Evolutionary conservation across 2,329 filamentous ascomycete genomes (phyloP).

Genomic region (Fusarium circinatum): DNA sequence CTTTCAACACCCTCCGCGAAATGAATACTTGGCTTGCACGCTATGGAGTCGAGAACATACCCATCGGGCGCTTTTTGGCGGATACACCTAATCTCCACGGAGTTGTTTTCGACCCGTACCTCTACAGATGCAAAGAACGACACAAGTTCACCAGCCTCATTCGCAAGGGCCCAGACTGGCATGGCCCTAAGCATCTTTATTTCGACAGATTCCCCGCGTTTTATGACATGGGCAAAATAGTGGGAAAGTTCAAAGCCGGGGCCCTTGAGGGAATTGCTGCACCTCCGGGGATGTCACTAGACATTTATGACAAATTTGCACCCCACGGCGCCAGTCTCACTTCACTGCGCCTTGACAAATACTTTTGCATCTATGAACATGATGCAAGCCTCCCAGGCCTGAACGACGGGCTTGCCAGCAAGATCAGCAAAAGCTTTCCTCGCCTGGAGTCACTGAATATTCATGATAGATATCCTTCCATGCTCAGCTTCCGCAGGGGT

Average conservation of each 20-base stretch:
- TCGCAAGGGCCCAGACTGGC: background rate
- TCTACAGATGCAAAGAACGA: no score
- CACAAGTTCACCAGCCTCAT: background rate
- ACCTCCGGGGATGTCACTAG: no score
- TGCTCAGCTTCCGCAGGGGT: accelerated
- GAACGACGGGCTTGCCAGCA: no score
- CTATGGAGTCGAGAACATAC: background rate
- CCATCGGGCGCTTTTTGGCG: background rate
- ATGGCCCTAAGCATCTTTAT: background rate
- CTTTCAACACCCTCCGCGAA: accelerated
- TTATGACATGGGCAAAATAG: accelerated
- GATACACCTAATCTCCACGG: background rate
- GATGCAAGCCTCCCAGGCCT: no score
- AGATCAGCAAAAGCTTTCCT: background rate
- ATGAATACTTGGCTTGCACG: background rate
- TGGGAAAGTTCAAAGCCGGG: background rate
- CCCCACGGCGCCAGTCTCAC: background rate
- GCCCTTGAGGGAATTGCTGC: accelerated
- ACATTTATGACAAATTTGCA: accelerated
- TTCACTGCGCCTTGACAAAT: background rate
- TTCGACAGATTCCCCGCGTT: accelerated
- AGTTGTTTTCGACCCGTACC: no score
- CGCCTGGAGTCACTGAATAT: background rate
- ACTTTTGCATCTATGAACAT: no score
- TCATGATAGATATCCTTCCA: no score